phyloP scores from a whole-genome alignment of 139 green algal species.

The Choricystis sp. region DNA sequence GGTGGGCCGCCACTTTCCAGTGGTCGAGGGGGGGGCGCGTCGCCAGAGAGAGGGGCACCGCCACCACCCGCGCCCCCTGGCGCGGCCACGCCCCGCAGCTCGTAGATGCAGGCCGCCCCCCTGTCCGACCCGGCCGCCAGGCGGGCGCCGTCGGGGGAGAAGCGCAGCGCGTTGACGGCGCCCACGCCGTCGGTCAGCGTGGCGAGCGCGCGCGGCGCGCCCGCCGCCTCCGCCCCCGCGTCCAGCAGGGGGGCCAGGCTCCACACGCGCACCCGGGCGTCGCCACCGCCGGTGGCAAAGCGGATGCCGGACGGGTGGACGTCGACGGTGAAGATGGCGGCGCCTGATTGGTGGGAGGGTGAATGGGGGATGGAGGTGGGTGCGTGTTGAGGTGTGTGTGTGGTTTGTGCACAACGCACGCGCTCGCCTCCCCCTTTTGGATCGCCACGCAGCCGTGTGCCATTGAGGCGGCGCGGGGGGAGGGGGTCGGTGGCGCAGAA shows the following conservation, averaged over 20 bases:
- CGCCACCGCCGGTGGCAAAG: constrained; percentile 51
- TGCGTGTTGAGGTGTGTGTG: background rate
- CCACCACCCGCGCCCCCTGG: too few relatives aligned
- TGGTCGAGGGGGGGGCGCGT: constrained; percentile 58
- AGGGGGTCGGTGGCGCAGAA: background rate
- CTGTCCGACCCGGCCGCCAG: constrained; percentile 51
- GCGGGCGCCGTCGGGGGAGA: constrained; percentile 38
- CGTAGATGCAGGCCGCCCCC: constrained; percentile 46
- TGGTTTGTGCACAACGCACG: too few relatives aligned
- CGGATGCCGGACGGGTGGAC: constrained; percentile 34
- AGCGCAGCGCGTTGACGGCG: constrained; percentile 67
- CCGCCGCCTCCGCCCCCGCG: constrained; percentile 21
- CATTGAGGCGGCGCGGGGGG: background rate
- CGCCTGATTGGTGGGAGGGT: constrained; percentile 4
- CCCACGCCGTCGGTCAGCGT: constrained; percentile 52
- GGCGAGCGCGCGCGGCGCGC: constrained; percentile 36
- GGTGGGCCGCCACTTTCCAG: constrained; percentile 36
- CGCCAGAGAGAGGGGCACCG: constrained; percentile 33
- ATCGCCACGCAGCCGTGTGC: background rate
- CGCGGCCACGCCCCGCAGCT: constrained; percentile 34
- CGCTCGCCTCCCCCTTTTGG: background rate
- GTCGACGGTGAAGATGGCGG: constrained; percentile 49
- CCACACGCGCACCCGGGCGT: constrained; percentile 59
- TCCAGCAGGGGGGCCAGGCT: constrained; percentile 40
- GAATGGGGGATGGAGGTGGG: background rate